Percentiles rank a stretch among this genome's conserved stretches.
phyloP scores from a whole-genome alignment of 2,329 filamentous ascomycete genomes.

The Rachicladosporium sp. region DNA sequence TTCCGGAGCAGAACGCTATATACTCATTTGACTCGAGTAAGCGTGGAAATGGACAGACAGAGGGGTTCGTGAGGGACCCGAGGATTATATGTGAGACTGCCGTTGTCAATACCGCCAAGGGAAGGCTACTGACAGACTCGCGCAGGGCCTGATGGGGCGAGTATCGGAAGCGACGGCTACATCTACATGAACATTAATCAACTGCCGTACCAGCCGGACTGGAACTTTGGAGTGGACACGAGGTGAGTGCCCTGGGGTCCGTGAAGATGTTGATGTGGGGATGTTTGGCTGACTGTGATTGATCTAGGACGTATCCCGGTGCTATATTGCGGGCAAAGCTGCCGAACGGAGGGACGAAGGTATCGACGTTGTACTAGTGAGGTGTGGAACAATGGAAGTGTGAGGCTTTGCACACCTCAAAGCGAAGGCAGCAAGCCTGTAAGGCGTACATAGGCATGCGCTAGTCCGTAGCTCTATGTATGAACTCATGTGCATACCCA shows the following conservation, averaged over 20 bases:
- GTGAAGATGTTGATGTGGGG: background rate
- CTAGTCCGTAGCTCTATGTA: no score
- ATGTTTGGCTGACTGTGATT: background rate
- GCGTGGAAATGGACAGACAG: constrained; percentile 20
- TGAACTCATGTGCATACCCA: no score
- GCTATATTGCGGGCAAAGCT: constrained; percentile 34
- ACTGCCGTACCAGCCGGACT: constrained; percentile 35
- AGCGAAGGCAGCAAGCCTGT: no score
- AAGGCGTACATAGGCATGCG: no score
- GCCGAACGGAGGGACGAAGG: constrained; percentile 30
- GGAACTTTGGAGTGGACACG: constrained; percentile 35
- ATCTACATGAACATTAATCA: constrained; percentile 40
- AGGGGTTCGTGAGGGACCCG: constrained; percentile 30
- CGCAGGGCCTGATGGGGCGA: constrained; percentile 29
- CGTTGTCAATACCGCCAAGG: no score
- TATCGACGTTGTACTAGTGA: constrained; percentile 13
- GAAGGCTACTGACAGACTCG: no score
- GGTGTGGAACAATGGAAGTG: no score
- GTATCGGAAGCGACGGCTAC: constrained; percentile 32
- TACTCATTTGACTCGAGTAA: constrained; percentile 30
- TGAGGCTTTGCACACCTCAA: no score
- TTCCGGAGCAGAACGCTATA: constrained; percentile 35
- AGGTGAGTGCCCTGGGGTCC: constrained; percentile 10
- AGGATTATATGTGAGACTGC: constrained; percentile 24
- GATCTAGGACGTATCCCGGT: constrained; percentile 26